Conservation (phyloP, 148 eudicot genomes). For the Polygonum aviculare region DNA sequence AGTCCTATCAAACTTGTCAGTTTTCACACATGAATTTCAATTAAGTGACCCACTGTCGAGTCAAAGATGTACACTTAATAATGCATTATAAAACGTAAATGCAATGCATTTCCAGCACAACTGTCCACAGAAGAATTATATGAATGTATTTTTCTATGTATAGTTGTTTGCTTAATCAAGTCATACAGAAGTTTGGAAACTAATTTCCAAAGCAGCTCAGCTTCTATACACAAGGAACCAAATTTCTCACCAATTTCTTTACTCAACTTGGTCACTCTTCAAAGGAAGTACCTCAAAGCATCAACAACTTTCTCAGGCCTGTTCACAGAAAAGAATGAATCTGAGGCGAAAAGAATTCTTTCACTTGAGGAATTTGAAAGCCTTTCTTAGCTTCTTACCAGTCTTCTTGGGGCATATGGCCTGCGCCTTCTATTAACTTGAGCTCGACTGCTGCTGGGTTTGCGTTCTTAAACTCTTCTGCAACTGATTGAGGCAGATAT, state of each 20-base stretch:
- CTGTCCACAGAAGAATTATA: neutral
- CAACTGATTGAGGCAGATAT: constrained; percentile 78
- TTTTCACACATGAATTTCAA: neutral
- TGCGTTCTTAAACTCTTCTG: constrained; percentile 78
- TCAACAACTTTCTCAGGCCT: constrained; percentile 98
- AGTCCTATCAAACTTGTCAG: neutral
- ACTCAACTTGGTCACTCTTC: constrained; percentile 12
- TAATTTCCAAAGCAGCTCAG: neutral
- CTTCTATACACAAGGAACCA: neutral
- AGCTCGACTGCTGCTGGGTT: constrained; percentile 66
- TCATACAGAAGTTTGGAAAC: no score
- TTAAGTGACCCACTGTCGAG: neutral
- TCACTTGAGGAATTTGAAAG: neutral
- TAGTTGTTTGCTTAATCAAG: neutral
- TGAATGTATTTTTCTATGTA: neutral
- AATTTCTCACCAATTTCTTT: neutral
- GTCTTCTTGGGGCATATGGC: constrained; percentile 99
- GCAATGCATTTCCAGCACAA: no score
- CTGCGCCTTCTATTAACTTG: constrained; percentile 94
- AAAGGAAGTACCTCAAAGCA: constrained; percentile 65
- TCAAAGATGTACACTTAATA: neutral
- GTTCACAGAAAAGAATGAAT: constrained; percentile 13
- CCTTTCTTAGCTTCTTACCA: constrained; percentile 42
- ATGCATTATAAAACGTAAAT: no score
- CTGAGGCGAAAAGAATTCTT: neutral